Base-by-base conservation (phyloP, 371 early-diverging fungal species). In the Haplosporangium sp. region DNA sequence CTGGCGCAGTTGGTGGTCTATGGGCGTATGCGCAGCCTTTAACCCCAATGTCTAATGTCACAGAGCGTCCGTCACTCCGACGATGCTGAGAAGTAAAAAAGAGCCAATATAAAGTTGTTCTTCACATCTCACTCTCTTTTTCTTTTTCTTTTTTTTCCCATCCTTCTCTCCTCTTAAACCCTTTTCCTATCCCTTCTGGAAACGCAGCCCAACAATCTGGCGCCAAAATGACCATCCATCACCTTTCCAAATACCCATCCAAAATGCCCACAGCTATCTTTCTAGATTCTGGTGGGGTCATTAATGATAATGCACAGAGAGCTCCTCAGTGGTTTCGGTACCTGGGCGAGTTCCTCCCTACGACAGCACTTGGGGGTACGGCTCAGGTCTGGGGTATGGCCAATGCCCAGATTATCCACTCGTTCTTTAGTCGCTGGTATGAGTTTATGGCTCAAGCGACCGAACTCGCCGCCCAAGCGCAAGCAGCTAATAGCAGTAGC, bases 281-380 rank as follows among this genome's bases (percentile, higher is more conserved):
- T 50, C 67, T 76, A 13, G 76, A 76, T 41, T 66, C 67, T 53
- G 76, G 71, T 10, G 76, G 76, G 12, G 76, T 70, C 10, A 76
- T 76, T 62, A 76, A 76, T 37, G 76, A 76, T 59, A 76, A 76
- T 21, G 45, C 51, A 6, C 43, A 21, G 14, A 66, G 76, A 5
- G 63, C 71, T 0, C 76, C 76, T 1, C 76, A 76, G 50, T 76
- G 76, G 76, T 13, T 70, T 37, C 69, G 55, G 1, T 67, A 70
- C 47, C 56, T 76, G 12, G 71, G 71, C 23, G 76, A 76, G 41
- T 70, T 67, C 18, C 42, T 76, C 4, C 76, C 71, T 2, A 62
- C 70, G 7, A 76, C 76, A 1, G 18, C 29, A n/a, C 57, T 76
- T 4, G 67, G 71, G 6, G 76, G 76, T 0, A 59, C 59, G 14